A percentile compares a stretch with the other conserved stretches of the same genome.
These are phyloP conservation scores for Berberis vulgaris DNA, from an alignment of 164 flowering plant genomes.

Conservation along the genomic window DNA sequence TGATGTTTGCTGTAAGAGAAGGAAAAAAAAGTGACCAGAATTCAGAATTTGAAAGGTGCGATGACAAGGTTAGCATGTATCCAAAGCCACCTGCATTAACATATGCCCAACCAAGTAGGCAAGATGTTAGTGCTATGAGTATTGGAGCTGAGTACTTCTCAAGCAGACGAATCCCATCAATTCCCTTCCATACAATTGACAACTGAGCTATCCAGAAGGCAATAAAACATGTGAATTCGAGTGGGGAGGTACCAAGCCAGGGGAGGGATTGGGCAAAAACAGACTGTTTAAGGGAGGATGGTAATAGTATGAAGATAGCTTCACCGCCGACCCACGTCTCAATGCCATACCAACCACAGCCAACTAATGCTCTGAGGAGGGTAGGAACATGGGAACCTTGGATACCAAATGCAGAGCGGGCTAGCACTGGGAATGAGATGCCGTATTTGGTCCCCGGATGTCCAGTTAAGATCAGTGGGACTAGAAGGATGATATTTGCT, in stretches of 20 bases:
- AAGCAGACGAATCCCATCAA: conserved; percentile 66
- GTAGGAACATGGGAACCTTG: conserved; percentile 80
- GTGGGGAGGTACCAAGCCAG: conserved; percentile 85
- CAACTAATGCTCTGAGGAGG: conserved; percentile 68
- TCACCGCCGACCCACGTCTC: conserved; percentile 95
- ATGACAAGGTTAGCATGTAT: conserved; percentile 57
- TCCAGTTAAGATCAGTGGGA: conserved; percentile 62
- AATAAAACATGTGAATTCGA: conserved; percentile 72
- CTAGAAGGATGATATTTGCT: conserved; percentile 60
- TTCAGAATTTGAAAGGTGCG: conserved; percentile 39
- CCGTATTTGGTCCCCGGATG: conserved; percentile 83
- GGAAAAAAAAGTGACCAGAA: conserved; percentile 87
- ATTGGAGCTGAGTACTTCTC: conserved; percentile 88
- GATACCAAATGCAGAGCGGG: conserved; percentile 73
- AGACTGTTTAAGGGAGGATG: conserved; percentile 33
- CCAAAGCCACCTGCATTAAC: conserved; percentile 73
- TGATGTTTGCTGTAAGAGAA: conserved; percentile 83
- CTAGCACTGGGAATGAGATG: conserved; percentile 75
- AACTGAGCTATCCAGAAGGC: conserved; percentile 70
- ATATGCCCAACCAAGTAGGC: conserved; percentile 66
- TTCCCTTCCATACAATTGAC: conserved; percentile 56
- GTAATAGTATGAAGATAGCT: conserved; percentile 71
- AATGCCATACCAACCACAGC: conserved; percentile 94
- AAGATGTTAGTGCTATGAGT: conserved; percentile 44
- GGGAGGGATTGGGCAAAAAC: conserved; percentile 23